Conservation (phyloP, 2,329 filamentous ascomycete species). For the Penicillium sp. region DNA sequence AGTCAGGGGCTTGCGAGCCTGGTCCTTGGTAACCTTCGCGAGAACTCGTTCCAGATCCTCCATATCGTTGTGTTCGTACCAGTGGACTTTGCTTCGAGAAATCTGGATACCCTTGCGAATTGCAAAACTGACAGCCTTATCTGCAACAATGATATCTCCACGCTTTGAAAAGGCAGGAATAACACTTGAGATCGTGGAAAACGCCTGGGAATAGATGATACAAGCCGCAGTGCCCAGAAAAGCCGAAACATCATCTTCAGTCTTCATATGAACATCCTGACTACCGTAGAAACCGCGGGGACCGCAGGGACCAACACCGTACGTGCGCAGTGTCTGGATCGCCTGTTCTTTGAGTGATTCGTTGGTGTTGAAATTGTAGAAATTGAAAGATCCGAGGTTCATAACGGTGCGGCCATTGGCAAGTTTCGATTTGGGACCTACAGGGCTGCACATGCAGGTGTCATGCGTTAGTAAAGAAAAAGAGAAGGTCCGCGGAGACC, state of each 20-base stretch:
- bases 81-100: slow-evolving; percentile 83
- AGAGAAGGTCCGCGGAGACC: neutral
- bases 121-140: slow-evolving; percentile 88
- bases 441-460: slow-evolving; percentile 61
- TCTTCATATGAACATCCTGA: slow-evolving; percentile 97
- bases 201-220: slow-evolving; percentile 94
- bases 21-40: slow-evolving; percentile 82
- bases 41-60: slow-evolving; percentile 85
- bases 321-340: slow-evolving; percentile 88
- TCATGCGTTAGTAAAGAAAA: slow-evolving; percentile 10
- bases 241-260: slow-evolving; percentile 87
- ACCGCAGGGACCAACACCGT: slow-evolving; percentile 94
- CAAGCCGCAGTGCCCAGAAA: slow-evolving; percentile 85
- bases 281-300: slow-evolving; percentile 98
- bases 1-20: slow-evolving; percentile 83
- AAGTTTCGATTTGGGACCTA: slow-evolving; percentile 86
- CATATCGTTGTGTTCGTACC: slow-evolving; percentile 97
- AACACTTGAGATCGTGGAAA: slow-evolving; percentile 94
- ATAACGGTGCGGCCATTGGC: slow-evolving; percentile 84
- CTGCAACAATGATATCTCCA: slow-evolving; percentile 94
- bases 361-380: slow-evolving; percentile 94
- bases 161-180: slow-evolving; percentile 97
- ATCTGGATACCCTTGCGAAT: slow-evolving; percentile 95
- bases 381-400: slow-evolving; percentile 94
- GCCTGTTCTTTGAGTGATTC: slow-evolving; percentile 93